These are phyloP conservation scores for Tolypocladium endophyticum DNA, from an alignment of 2,329 filamentous ascomycete species.

Conservation along the genomic window DNA sequence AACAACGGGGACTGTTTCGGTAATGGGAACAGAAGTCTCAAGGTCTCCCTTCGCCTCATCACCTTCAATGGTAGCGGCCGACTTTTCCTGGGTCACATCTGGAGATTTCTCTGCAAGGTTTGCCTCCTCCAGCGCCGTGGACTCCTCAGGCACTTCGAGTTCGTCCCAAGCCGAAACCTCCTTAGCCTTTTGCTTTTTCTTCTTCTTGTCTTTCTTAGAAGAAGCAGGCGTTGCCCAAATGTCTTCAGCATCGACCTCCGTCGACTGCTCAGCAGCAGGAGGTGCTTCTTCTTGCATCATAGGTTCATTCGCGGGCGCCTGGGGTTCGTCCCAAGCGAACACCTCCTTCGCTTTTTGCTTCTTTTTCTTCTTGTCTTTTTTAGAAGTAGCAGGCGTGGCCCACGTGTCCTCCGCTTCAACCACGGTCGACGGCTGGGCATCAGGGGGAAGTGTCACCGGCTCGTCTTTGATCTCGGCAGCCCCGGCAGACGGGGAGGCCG, in stretches of 20 bases:
- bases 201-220: slow-evolving; percentile 4
- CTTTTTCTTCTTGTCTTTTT: slow-evolving; percentile 5
- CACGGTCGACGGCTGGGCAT: neutral
- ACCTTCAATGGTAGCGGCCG: neutral
- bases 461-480: neutral
- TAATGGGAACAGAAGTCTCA: neutral
- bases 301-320: neutral
- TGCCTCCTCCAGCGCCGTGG: neutral
- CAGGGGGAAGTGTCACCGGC: no score
- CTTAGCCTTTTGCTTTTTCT: neutral
- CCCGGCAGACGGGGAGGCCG: neutral
- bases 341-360: neutral
- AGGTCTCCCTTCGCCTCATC: neutral
- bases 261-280: neutral
- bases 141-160: neutral
- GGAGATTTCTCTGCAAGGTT: neutral
- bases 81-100: neutral
- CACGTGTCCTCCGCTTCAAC: slow-evolving; percentile 2
- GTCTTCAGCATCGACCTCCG: slow-evolving; percentile 1
- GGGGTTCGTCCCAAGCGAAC: neutral
- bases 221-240: neutral
- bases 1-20: slow-evolving; percentile 4
- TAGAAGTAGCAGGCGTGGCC: slow-evolving; percentile 1
- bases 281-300: neutral
- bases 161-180: neutral